A percentile compares a stretch with the other conserved stretches of the same genome.
Conservation (phyloP, 345 rosid genomes). For the Salix arbutifolia region DNA sequence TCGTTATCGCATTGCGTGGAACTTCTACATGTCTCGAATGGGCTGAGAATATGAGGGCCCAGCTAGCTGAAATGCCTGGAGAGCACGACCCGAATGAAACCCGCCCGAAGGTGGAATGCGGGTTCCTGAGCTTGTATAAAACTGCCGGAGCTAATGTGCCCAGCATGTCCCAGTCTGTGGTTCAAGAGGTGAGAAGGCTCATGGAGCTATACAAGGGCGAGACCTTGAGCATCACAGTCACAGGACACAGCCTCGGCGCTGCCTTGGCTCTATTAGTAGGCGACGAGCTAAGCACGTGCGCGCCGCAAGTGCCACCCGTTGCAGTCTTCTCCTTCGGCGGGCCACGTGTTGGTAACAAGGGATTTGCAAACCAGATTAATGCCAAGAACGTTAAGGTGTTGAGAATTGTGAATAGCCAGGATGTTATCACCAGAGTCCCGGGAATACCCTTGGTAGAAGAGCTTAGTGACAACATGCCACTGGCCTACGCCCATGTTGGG, state of each 20-base stretch:
- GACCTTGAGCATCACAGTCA: conserved; percentile 27
- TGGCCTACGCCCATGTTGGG: conserved; percentile 30
- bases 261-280: conserved; percentile 23
- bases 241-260: conserved; percentile 34
- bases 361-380: conserved; percentile 15
- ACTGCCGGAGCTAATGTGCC: conserved; percentile 25
- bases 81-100: neutral
- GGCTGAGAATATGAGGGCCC: conserved; percentile 82
- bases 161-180: conserved; percentile 17
- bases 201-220: conserved; percentile 24
- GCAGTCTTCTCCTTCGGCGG: conserved; percentile 33
- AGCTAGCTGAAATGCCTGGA: conserved; percentile 16
- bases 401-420: conserved; percentile 27
- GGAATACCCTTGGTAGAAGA: conserved; percentile 22
- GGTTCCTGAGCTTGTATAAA: conserved; percentile 29
- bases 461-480: conserved; percentile 9
- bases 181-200: conserved; percentile 20
- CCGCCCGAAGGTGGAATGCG: conserved; percentile 21
- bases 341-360: conserved; percentile 26
- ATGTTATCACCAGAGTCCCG: conserved; percentile 25
- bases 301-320: conserved; percentile 18
- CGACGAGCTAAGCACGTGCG: conserved; percentile 18
- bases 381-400: conserved; percentile 21
- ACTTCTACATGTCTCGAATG: conserved; percentile 91
- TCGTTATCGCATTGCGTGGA: conserved; percentile 90